phyloP scores from a whole-genome alignment of 2,329 filamentous ascomycete species.

The Tothia fuscella region DNA sequence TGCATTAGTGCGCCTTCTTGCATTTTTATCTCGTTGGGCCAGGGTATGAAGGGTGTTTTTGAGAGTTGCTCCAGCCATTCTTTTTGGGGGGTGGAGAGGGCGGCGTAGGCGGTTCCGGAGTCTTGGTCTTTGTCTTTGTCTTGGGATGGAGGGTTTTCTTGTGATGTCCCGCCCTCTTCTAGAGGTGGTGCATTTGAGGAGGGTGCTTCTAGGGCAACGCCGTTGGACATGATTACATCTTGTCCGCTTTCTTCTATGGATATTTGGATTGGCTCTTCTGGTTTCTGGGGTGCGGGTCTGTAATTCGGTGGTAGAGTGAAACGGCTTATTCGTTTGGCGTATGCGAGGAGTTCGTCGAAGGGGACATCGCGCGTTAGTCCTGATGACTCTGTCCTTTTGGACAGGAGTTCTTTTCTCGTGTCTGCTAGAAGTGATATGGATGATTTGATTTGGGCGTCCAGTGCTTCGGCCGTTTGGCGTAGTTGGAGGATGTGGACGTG shows the following conservation, averaged over 20 bases:
- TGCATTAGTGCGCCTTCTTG: slow-evolving; percentile 52
- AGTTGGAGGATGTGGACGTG: slow-evolving; percentile 55
- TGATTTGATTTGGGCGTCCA: slow-evolving; percentile 62
- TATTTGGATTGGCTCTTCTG: neutral
- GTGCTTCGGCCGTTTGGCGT: slow-evolving; percentile 49
- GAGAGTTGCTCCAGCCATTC: slow-evolving; percentile 41
- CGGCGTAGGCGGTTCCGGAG: slow-evolving; percentile 14
- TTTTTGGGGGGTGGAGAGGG: slow-evolving; percentile 24
- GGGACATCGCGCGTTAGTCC: slow-evolving; percentile 38
- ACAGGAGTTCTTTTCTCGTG: slow-evolving; percentile 60
- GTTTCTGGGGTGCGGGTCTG: neutral
- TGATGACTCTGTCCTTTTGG: slow-evolving; percentile 25
- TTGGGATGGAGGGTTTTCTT: neutral
- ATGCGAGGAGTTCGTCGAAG: slow-evolving; percentile 59
- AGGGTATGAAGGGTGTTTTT: slow-evolving; percentile 55
- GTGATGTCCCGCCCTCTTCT: neutral
- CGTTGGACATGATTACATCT: neutral
- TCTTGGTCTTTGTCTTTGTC: slow-evolving; percentile 13
- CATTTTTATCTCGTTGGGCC: slow-evolving; percentile 62
- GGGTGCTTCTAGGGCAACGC: neutral
- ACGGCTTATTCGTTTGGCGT: slow-evolving; percentile 68
- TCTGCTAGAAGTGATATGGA: slow-evolving; percentile 58
- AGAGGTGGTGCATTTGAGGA: neutral
- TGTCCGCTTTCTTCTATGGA: neutral
- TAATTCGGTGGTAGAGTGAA: slow-evolving; percentile 54